Base-by-base conservation (phyloP, 2,329 filamentous ascomycete species). In the Aureobasidium melanogenum region DNA sequence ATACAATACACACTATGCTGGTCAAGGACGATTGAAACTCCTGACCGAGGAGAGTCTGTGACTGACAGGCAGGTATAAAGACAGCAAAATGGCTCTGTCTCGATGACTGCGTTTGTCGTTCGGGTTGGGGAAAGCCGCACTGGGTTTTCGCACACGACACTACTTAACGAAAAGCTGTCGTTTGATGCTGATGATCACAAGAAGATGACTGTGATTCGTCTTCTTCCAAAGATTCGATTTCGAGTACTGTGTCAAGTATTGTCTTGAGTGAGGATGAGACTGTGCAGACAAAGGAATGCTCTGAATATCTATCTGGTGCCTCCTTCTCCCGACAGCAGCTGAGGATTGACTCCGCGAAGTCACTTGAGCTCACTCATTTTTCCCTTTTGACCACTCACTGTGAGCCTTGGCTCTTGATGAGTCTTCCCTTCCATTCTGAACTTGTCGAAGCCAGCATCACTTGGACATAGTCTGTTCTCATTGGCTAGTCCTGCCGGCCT, bases 111-210 rank as follows among this genome's bases (percentile, higher is more conserved):
- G 51, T 54, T 54, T 54, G 51, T 54, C 24, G 24, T 39, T 54
- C 51, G 30, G 36, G 36, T 54, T 54, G 51, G 36, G 51, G 36
- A 41, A 39, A 54, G 34, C 30, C 51, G 22, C 50, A 52, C 36
- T 54, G 28, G 36, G 14, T 28, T 54, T 41, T 41, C 48, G 34
- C 48, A 41, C 51, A 54, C 51, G 51, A 54, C 51, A 54, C 51
- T 39, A 54, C 51, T 54, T 54, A 54, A 9, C 38, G 34, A 54
- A 54, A 54, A 54, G 51, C 34, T 28, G 51, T 41, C 38, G 51
- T 28, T 41, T 54, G 51, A 41, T 30, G 24, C 9, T 28, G 34
- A 41, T 30, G 15, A 15, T n/a, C n/a, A 32, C 19, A 41, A 32
- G n/a, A 24, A 56, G 52, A 44, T 1, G 26, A 44, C 39, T 22